Conservation (phyloP, 768 basidiomycete genomes). For the Agrocybe pediades region DNA sequence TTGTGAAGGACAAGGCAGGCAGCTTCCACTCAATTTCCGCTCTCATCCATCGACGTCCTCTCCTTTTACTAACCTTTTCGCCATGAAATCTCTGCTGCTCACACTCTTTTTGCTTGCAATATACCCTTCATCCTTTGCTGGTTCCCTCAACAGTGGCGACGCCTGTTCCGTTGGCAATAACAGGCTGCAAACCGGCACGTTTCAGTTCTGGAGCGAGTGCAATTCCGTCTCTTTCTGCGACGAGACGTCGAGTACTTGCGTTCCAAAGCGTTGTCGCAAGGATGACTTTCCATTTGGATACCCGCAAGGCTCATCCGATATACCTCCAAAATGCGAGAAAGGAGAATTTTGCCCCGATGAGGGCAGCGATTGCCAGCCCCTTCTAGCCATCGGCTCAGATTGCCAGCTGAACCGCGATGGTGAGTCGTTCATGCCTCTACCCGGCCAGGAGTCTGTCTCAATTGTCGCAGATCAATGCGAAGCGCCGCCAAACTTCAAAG, state of each 20-base stretch:
- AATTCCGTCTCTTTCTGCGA: constrained; percentile 68
- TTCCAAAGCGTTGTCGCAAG: constrained; percentile 66
- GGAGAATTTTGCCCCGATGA: constrained; percentile 87
- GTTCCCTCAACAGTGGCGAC: constrained; percentile 44
- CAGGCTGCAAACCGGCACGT: constrained; percentile 75
- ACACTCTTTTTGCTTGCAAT: constrained; percentile 58
- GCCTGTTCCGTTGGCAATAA: constrained; percentile 58
- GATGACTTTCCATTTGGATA: constrained; percentile 83
- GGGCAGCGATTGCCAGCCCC: constrained; percentile 62
- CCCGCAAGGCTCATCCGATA: constrained; percentile 28
- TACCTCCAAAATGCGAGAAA: constrained; percentile 63
- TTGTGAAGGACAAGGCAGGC: constrained; percentile 1
- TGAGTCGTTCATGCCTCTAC: constrained; percentile 28
- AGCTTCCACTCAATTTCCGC: constrained; percentile 6
- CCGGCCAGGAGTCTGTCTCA: background rate
- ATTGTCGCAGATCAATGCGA: constrained; percentile 70
- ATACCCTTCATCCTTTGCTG: constrained; percentile 42
- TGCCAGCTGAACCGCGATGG: constrained; percentile 92
- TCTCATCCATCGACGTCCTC: background rate
- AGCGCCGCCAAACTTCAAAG: constrained; percentile 62
- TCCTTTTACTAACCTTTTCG: constrained; percentile 9
- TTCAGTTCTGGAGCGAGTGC: constrained; percentile 80
- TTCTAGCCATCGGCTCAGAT: constrained; percentile 60
- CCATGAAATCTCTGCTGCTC: constrained; percentile 33
- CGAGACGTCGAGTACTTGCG: constrained; percentile 51